Percentiles rank a stretch among this genome's conserved stretches.
These are phyloP conservation scores for Pseudocercospora crystallina DNA, from an alignment of 2,329 filamentous ascomycete genomes.

Conservation along the genomic window DNA sequence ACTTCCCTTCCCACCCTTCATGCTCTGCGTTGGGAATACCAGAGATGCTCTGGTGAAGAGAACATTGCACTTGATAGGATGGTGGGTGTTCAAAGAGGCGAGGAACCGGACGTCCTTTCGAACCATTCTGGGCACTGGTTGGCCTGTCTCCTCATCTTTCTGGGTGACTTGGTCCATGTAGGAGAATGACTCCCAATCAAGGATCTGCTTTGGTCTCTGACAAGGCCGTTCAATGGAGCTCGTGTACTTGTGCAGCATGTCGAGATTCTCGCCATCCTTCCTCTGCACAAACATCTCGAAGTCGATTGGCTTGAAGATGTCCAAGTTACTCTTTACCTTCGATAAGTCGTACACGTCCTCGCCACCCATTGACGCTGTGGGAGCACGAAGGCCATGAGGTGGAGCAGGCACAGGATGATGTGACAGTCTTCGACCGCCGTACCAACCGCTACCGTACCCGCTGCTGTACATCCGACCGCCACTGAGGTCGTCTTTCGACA, in stretches of 20 bases:
- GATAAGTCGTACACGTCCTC: slow-evolving; percentile 3
- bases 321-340: slow-evolving; percentile 23
- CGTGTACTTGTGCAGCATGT: slow-evolving; percentile 42
- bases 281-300: slow-evolving; percentile 46
- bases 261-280: slow-evolving; percentile 24
- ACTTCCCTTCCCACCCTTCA: slow-evolving; percentile 33
- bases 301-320: slow-evolving; percentile 32
- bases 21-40: slow-evolving; percentile 41
- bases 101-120: slow-evolving; percentile 21
- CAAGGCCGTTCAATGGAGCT: slow-evolving; percentile 33
- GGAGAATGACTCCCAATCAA: slow-evolving; percentile 26
- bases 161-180: too few species aligned
- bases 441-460: slow-evolving; percentile 1
- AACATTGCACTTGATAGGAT: slow-evolving; percentile 36
- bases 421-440: slow-evolving; percentile 20
- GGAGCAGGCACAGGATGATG: slow-evolving; percentile 23
- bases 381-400: slow-evolving; percentile 8
- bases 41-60: slow-evolving; percentile 44
- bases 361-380: not conserved
- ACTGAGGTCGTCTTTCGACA: slow-evolving; percentile 39
- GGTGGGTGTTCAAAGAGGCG: slow-evolving; percentile 25
- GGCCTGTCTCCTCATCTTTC: slow-evolving; percentile 3
- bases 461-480: slow-evolving; percentile 11
- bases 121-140: too few species aligned
- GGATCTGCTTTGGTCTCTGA: slow-evolving; percentile 34